Percentiles rank a stretch among this genome's conserved stretches.
These are phyloP conservation scores for Thalassiosira hispida DNA, from an alignment of 352 stramenopile species.

Conservation along the genomic window DNA sequence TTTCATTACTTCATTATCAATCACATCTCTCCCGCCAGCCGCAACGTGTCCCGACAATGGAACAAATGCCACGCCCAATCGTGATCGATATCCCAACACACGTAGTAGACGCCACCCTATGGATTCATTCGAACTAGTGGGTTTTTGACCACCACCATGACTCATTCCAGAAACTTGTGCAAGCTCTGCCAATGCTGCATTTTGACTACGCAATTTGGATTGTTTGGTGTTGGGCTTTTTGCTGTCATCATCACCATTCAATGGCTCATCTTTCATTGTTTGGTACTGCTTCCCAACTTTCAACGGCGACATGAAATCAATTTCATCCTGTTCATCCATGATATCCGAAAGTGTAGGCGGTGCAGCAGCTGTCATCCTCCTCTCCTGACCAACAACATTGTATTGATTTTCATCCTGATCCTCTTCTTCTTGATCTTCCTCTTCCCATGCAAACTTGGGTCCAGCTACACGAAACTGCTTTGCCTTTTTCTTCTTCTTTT, in stretches of 20 bases:
- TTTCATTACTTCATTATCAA: conserved; percentile 14
- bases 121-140: conserved; percentile 14
- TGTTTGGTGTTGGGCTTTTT: conserved; percentile 3
- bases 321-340: conserved; percentile 81
- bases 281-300: conserved; percentile 47
- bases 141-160: neutral
- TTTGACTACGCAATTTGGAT: conserved; percentile 13
- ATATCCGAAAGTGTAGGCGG: conserved; percentile 60
- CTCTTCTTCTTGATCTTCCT: conserved; percentile 25
- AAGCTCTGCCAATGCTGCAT: conserved; percentile 44
- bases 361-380: conserved; percentile 24
- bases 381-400: neutral
- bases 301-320: conserved; percentile 63
- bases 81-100: conserved; percentile 56
- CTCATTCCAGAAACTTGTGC: conserved; percentile 14
- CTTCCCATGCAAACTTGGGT: conserved; percentile 47
- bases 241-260: neutral
- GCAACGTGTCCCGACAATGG: conserved; percentile 38
- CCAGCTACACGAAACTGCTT: neutral
- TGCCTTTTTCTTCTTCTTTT: conserved; percentile 9
- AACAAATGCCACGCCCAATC: conserved; percentile 46
- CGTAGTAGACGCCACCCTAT: conserved; percentile 64
- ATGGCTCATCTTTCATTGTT: neutral
- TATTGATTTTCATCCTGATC: neutral
- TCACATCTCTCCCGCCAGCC: conserved; percentile 34